phyloP scores from a whole-genome alignment of 2,329 filamentous ascomycete genomes.

The Neonectria sp. region DNA sequence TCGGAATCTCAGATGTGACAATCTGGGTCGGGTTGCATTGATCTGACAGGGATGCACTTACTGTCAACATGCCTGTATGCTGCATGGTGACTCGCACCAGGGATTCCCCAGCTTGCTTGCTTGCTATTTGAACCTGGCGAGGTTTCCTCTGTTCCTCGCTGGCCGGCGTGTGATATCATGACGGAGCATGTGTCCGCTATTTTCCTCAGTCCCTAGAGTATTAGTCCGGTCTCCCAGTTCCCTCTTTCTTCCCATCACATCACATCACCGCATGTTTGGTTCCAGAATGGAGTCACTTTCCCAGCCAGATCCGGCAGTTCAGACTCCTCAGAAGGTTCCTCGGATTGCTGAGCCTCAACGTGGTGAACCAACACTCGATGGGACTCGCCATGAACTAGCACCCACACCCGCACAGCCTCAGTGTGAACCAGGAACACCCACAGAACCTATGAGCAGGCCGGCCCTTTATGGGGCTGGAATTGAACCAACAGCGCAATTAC shows the following conservation, averaged over 20 bases:
- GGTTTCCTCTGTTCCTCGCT: constrained; percentile 13
- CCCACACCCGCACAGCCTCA: constrained; percentile 16
- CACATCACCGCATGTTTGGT: neutral
- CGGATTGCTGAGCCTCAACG: neutral
- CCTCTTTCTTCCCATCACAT: neutral
- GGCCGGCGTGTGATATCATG: constrained; percentile 14
- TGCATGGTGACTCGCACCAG: constrained; percentile 26
- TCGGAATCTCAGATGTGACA: constrained; percentile 46
- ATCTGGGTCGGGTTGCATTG: constrained; percentile 41
- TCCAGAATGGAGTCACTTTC: neutral
- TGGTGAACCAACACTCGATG: neutral
- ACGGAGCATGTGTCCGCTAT: constrained; percentile 10
- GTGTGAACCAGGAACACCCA: neutral
- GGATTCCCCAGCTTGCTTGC: constrained; percentile 21
- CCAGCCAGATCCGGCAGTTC: neutral
- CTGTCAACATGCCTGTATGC: constrained; percentile 36
- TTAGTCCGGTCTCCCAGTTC: neutral
- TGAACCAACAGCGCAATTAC: neutral
- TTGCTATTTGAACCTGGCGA: constrained; percentile 41
- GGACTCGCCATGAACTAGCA: neutral
- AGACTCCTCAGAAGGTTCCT: neutral
- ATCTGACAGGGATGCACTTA: constrained; percentile 36
- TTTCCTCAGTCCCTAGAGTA: neutral
- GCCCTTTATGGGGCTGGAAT: neutral
- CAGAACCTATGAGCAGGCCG: neutral